These are phyloP conservation scores for Dendrostoma leiphaemia DNA, from an alignment of 2,329 filamentous ascomycete species.

Conservation along the genomic window DNA sequence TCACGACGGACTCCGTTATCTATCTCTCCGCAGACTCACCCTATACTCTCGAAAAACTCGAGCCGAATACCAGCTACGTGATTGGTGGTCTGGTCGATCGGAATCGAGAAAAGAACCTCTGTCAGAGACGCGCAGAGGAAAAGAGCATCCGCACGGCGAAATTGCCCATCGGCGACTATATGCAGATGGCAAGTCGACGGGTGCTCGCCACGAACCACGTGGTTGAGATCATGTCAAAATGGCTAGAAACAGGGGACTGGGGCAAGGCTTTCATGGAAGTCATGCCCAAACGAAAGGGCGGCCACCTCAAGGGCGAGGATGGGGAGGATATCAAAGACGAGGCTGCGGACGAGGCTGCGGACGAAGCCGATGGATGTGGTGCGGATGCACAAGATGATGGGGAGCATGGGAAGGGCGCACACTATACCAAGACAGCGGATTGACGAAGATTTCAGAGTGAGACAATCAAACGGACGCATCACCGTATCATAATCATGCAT, in stretches of 20 bases:
- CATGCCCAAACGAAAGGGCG: conserved; percentile 88
- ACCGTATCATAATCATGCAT: too few species aligned
- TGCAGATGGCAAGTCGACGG: conserved; percentile 83
- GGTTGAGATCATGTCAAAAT: conserved; percentile 91
- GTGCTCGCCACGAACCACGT: conserved; percentile 95
- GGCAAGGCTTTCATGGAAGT: conserved; percentile 82
- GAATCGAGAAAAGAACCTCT: conserved; percentile 93
- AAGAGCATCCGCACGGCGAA: conserved; percentile 82
- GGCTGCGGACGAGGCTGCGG: conserved; percentile 16
- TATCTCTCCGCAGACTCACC: conserved; percentile 94
- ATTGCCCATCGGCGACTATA: conserved; percentile 90
- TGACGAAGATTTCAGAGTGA: too few species aligned
- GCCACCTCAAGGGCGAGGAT: conserved; percentile 54
- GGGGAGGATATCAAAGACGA: too few species aligned
- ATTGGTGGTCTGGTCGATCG: conserved; percentile 94
- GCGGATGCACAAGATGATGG: not conserved
- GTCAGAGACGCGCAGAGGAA: conserved; percentile 76
- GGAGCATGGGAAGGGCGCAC: not conserved
- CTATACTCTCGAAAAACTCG: conserved; percentile 76
- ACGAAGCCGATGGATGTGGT: not conserved
- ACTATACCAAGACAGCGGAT: too few species aligned
- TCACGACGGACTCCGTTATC: conserved; percentile 55
- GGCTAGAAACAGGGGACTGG: conserved; percentile 91
- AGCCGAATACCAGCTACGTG: conserved; percentile 87
- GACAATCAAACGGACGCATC: too few species aligned